phyloP scores from a whole-genome alignment of 2,329 filamentous ascomycete species.

The Sporothrix euskadiensis region DNA sequence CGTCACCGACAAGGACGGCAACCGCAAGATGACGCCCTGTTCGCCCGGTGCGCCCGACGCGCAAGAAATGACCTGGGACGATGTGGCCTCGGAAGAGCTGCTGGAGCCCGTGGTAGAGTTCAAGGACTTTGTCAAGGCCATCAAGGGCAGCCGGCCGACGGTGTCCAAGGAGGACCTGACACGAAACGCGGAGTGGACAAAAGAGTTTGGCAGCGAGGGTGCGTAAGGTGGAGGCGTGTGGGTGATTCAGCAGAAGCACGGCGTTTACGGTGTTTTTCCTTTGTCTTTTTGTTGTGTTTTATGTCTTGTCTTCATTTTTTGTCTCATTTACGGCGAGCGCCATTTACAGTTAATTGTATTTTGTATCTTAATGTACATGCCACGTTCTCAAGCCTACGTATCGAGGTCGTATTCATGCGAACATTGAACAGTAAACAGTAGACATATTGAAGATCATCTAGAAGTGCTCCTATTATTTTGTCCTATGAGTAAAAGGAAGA shows the following conservation, averaged over 20 bases:
- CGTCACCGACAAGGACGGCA: constrained; percentile 64
- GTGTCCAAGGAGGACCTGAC: constrained; percentile 84
- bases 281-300: not conserved
- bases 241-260: constrained; percentile 17
- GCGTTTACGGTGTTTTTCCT: not conserved
- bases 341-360: constrained; percentile 9
- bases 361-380: constrained; percentile 10
- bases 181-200: constrained; percentile 88
- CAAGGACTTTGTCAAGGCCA: constrained; percentile 91
- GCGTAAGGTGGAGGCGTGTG: constrained; percentile 40
- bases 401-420: not conserved
- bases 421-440: not conserved
- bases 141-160: constrained; percentile 84
- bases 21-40: constrained; percentile 78
- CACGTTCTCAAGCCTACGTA: not conserved
- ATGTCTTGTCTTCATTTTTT: constrained; percentile 14
- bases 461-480: constrained; percentile 21
- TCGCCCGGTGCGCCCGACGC: constrained; percentile 86
- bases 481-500: constrained; percentile 4
- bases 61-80: constrained; percentile 90
- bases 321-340: constrained; percentile 15
- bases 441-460: constrained; percentile 4
- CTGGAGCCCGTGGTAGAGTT: constrained; percentile 82
- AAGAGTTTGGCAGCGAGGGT: constrained; percentile 93
- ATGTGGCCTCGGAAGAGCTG: constrained; percentile 79